Conservation (phyloP, 768 basidiomycete species). For the Lactarius sp. region DNA sequence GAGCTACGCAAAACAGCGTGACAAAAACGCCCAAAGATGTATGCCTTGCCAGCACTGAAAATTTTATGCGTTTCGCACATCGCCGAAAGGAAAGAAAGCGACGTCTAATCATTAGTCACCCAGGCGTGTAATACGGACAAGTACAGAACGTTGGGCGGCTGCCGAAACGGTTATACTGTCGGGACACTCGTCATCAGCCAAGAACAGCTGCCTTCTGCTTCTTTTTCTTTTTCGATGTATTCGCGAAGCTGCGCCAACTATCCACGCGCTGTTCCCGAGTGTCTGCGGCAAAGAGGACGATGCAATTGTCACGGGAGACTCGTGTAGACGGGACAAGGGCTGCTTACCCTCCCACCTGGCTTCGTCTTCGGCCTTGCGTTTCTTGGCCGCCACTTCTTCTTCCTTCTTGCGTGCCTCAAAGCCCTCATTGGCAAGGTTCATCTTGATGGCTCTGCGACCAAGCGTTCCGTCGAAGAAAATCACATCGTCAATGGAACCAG, state of each 20-base stretch:
- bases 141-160: constrained; percentile 10
- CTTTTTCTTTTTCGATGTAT: constrained; percentile 75
- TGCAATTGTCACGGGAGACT: not conserved
- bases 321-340: constrained; percentile 18
- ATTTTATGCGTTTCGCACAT: constrained; percentile 1
- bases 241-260: constrained; percentile 75
- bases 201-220: constrained; percentile 64
- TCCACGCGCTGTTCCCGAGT: constrained; percentile 77
- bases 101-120: constrained; percentile 22
- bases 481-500: not conserved
- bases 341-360: constrained; percentile 87
- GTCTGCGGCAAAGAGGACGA: constrained; percentile 37
- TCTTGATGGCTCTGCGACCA: constrained; percentile 70
- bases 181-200: constrained; percentile 37
- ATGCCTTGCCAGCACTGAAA: too few relatives aligned
- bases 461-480: constrained; percentile 7
- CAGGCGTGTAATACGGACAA: constrained; percentile 11
- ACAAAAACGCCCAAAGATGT: not conserved
- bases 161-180: not conserved
- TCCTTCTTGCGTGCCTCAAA: constrained; percentile 92
- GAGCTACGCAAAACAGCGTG: not conserved
- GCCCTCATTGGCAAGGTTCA: constrained; percentile 89
- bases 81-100: not conserved
- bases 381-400: constrained; percentile 68
- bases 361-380: constrained; percentile 87